Percentiles rank a stretch among this genome's conserved stretches.
These are phyloP conservation scores for Solanum aculeatissimum DNA, from an alignment of 305 asterid genomes.

Conservation along the genomic window DNA sequence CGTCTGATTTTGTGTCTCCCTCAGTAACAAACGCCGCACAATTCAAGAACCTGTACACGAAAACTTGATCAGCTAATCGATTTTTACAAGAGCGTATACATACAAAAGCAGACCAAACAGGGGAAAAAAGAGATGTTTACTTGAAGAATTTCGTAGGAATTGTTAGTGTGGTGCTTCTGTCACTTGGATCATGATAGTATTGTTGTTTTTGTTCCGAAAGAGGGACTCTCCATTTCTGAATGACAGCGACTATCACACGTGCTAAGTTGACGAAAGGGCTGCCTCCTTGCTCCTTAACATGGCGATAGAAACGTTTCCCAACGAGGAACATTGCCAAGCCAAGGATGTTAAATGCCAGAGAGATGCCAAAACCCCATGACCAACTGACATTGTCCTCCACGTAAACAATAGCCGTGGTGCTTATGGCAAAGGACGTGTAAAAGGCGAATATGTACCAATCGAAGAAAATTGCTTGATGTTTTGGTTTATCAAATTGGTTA, in stretches of 20 bases:
- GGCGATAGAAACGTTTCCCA: slow-evolving; percentile 38
- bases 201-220: background rate
- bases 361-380: slow-evolving; percentile 47
- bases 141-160: slow-evolving; percentile 27
- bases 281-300: slow-evolving; percentile 14
- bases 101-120: background rate
- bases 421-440: slow-evolving; percentile 30
- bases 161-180: background rate
- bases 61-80: background rate
- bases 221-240: slow-evolving; percentile 17
- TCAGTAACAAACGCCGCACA: slow-evolving; percentile 49
- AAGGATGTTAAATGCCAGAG: slow-evolving; percentile 32
- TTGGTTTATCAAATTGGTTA: slow-evolving; percentile 33
- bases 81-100: background rate
- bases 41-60: slow-evolving; percentile 45
- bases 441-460: slow-evolving; percentile 59
- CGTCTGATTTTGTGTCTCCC: slow-evolving; percentile 20
- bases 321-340: slow-evolving; percentile 30
- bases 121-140: background rate
- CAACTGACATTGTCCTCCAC: slow-evolving; percentile 54
- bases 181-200: slow-evolving; percentile 9
- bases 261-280: slow-evolving; percentile 50
- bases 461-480: slow-evolving; percentile 39
- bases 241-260: slow-evolving; percentile 35
- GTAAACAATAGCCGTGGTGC: slow-evolving; percentile 50